Evolutionary conservation across 2,329 filamentous ascomycete species (phyloP).

Genomic region (Apiospora aurea): DNA sequence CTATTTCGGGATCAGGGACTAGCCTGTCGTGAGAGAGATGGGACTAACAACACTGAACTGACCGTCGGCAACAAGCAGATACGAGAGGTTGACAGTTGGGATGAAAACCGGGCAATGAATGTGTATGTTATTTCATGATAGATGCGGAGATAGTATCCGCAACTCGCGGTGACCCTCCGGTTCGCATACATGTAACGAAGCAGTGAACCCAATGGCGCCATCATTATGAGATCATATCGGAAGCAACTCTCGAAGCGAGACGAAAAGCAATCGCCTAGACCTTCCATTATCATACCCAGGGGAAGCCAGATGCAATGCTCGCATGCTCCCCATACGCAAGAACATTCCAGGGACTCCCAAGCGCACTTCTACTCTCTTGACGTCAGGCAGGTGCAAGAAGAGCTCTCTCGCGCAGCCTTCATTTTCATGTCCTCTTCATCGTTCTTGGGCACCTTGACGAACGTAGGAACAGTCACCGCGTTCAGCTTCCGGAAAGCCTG

Average conservation of each 20-base stretch:
- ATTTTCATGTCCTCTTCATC: constrained; percentile 46
- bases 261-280: background rate
- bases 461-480: constrained; percentile 43
- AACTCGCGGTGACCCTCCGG: background rate
- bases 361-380: background rate
- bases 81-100: background rate
- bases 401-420: constrained; percentile 39
- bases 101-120: background rate
- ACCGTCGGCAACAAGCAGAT: background rate
- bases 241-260: background rate
- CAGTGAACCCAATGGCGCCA: background rate
- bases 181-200: background rate
- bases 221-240: background rate
- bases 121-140: background rate
- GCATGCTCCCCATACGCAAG: background rate
- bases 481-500: constrained; percentile 47
- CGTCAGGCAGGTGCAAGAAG: background rate
- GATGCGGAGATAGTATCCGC: no score
- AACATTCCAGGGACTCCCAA: background rate
- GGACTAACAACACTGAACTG: background rate
- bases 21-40: background rate
- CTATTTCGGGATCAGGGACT: background rate
- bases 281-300: background rate
- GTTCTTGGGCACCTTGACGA: constrained; percentile 45
- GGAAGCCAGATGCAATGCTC: background rate